Evolutionary conservation across 805 yeast species (phyloP), one percentile per base, ranked within the genome.

Genomic region (Debaryomyces tyrocola): DNA sequence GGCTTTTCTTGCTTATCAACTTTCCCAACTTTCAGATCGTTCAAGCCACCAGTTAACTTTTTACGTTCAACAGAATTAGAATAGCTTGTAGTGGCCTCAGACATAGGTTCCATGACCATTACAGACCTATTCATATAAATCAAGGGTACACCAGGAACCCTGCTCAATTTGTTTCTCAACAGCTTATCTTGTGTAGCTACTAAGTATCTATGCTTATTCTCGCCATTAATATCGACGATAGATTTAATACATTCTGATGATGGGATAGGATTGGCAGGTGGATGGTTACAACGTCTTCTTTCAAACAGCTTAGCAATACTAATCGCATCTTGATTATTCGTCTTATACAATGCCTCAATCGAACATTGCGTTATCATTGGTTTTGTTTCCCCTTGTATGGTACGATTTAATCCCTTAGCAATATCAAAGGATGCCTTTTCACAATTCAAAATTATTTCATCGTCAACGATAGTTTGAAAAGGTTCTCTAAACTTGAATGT

Each of bases 281-380:
- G 74, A 67, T 94, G 99, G 49, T 87, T 87, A 66, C 99, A 94
- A 56, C 96, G 82, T 68, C 99, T 82, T 69, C 97, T 83, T 67
- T 94, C 99, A 55, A 86, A 85, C 2, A 73, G 61, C 63, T 90
- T 94, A 7, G 96, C 98, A 31, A 85, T 57, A 27, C 79, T 86
- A 40, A 94, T 87, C 1, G 96, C 96, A 4, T 69, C 74, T 57
- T 88, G 91, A 58, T 88, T 80, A 20, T 80, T 79, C 4, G 85
- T 75, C 38, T 77, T 76, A 64, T 94, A 94, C 27, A 94, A 70
- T 15, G 87, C 85, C 60, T 90, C 90, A 77, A 94, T 89, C 57
- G 96, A 87, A 63, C 99, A 94, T 65, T 94, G 98, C 2, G 99
- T 90, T 45, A 94, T 87, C 95, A 94, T 73, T 17, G 89, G 87